A percentile compares a stretch with the other conserved stretches of the same genome.
Conservation (phyloP, 768 basidiomycete species). For the Pleurotus citrinopileatus region DNA sequence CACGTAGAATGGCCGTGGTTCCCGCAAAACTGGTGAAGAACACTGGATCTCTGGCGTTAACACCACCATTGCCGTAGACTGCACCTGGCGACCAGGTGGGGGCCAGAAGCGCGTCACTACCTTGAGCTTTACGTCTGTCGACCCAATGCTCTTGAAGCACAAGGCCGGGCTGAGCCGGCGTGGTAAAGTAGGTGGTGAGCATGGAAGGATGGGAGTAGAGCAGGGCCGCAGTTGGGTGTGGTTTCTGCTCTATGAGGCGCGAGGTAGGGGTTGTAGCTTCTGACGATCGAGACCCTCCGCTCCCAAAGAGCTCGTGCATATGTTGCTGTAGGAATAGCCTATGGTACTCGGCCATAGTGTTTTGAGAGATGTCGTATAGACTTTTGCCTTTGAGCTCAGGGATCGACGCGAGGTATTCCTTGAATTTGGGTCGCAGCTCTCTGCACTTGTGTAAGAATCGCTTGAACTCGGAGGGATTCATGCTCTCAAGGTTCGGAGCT, state of each 20-base stretch:
- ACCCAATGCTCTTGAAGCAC: constrained; percentile 33
- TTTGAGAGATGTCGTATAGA: constrained; percentile 24
- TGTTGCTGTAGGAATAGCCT: constrained; percentile 36
- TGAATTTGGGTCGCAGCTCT: constrained; percentile 52
- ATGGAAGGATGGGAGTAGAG: constrained; percentile 52
- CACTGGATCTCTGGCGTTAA: neutral
- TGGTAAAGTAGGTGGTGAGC: constrained; percentile 52
- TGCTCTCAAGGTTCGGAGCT: constrained; percentile 54
- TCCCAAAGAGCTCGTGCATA: constrained; percentile 17
- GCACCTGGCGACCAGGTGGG: neutral
- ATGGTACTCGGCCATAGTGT: constrained; percentile 20
- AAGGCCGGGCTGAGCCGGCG: constrained; percentile 57
- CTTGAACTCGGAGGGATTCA: constrained; percentile 57
- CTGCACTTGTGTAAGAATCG: constrained; percentile 61
- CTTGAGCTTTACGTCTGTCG: constrained; percentile 9
- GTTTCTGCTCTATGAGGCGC: constrained; percentile 54
- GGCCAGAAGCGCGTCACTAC: neutral
- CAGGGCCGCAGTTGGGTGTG: constrained; percentile 63
- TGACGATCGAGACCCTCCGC: constrained; percentile 19
- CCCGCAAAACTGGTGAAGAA: constrained; percentile 45
- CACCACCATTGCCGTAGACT: neutral
- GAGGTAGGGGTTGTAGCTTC: constrained; percentile 19
- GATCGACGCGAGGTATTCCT: constrained; percentile 32
- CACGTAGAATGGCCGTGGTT: constrained; percentile 26
- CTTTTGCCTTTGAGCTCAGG: constrained; percentile 14